Evolutionary conservation across 2,329 filamentous ascomycete genomes (phyloP).

Genomic region (Colletotrichum echinochloae): DNA sequence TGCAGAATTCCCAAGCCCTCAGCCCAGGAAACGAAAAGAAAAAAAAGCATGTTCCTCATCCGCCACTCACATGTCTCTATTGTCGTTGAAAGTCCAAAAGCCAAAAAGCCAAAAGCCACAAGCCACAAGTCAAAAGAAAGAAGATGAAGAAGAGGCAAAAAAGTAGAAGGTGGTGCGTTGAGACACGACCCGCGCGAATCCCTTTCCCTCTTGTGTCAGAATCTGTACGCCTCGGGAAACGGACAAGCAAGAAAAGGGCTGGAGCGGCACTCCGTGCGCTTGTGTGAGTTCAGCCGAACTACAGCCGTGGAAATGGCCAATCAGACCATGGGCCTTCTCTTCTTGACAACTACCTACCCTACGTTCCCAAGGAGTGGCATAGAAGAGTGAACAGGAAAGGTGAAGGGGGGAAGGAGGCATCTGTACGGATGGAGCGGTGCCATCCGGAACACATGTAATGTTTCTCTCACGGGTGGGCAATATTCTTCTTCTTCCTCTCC

Average conservation of each 20-base stretch:
- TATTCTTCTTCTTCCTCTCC: too few relatives aligned
- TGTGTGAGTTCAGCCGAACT: not conserved
- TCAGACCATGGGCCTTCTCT: not conserved
- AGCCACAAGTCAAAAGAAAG: too few relatives aligned
- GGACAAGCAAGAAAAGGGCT: not conserved
- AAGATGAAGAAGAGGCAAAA: not conserved
- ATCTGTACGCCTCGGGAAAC: constrained; percentile 38
- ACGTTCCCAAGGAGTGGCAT: not conserved
- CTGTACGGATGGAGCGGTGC: not conserved
- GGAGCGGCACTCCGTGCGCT: constrained; percentile 19
- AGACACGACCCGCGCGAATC: constrained; percentile 24
- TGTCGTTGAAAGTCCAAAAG: not conserved
- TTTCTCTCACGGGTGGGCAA: too few relatives aligned
- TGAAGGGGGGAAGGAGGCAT: too few relatives aligned
- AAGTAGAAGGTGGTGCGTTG: constrained; percentile 6
- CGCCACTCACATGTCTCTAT: constrained; percentile 9
- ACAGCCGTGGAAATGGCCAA: not conserved
- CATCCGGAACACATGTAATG: not conserved
- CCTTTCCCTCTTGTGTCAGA: constrained; percentile 26
- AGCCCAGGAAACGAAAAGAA: too few relatives aligned
- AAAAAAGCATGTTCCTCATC: not conserved
- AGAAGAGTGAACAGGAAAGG: not conserved
- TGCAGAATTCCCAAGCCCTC: too few relatives aligned
- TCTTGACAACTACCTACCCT: not conserved
- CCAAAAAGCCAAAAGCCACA: not conserved